Base-by-base conservation (phyloP, 2,329 filamentous ascomycete species). In the Colletotrichum eremochloae region DNA sequence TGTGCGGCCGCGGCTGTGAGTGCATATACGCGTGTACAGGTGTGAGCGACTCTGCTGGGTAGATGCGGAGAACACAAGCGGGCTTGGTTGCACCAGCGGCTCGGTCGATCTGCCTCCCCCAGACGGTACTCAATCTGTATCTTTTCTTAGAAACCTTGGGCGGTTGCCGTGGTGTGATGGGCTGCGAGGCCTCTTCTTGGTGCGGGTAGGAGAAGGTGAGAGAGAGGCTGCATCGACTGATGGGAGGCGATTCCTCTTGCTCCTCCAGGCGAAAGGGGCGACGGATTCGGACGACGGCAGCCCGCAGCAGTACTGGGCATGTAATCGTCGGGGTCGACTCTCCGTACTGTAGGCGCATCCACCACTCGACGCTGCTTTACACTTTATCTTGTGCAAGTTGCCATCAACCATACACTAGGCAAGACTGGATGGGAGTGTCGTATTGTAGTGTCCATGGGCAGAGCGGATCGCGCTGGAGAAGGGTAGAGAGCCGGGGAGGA, bases 51-150 rank as follows among this genome's bases (percentile, higher is more conserved):
- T 60, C n/a, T 42, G 29, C 65, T 55, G 24, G 24, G 24, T 24
- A 42, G 56, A 42, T 67, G 56, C 56, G 63, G 62, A 46, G 48
- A 57, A 36, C n/a, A 40, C 29, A 38, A 18, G 44, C 31, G 60
- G 44, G 63, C 29, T 52, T 36, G 50, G 52, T 44, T 42, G 57
- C 48, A 42, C 58, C 60, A 61, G 65, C 52, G 38, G 53, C 58
- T 68, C 66, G 53, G 12, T 64, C 53, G 66, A 69, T 61, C 69
- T 61, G 29, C 50, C 55, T 40, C 29, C 46, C 44, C 50, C 50
- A n/a, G 38, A 46, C 38, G n/a, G 40, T 52, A 64, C 50, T n/a
- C 40, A 55, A 55, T 69, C 69, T 60, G 20, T 5, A 29, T 40
- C 38, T 64, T 64, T 29, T 8, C 20, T 18, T 24, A 14, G 62